Evolutionary conservation across 805 yeast genomes (phyloP), one percentile per base, ranked within the genome.

Genomic region (Hanseniaspora nectarophila): DNA sequence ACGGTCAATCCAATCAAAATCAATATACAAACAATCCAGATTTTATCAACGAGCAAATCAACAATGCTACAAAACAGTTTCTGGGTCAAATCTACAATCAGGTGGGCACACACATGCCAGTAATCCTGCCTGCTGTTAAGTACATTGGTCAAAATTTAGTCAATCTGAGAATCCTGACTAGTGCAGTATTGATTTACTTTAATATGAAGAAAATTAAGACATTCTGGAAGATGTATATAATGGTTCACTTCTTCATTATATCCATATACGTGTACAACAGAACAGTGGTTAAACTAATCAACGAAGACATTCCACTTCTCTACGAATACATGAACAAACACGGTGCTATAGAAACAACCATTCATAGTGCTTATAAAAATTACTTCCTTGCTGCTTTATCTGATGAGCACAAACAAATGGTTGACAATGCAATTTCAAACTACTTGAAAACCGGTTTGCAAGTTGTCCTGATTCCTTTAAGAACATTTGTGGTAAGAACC

Each of bases 261-360:
- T 24, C 29, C 3, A 23, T 49, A 13, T 49, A 49, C 26, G 12
- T 43, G 15, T 49, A 49, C 29, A 49, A 49, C n/a, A 40, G 53
- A 23, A 31, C 53, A 21, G 38, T 49, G 5, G 39, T 49, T 2
- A 49, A 42, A 18, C 26, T 49, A 16, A 20, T 49, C 10, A 49
- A 49, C n/a, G 35, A 40, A 9, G 53, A 49, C 20, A 20, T 49
- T 18, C 53, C 53, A 5, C 35, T 21, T 16, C 37, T 49, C 5
- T 49, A 49, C 18, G 24, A 7, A 12, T 49, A 49, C 43, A 49
- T 49, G 53, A 38, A 49, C 43, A 42, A 40, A 24, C 43, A 49
- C 16, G 53, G 53, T 5, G 26, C 43, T 20, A 23, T 49, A 2
- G 44, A 42, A 18, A 12, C 18, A 5, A 49, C 53, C 4, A 2